phyloP scores from a whole-genome alignment of 176 grass and related monocot species.

The Musa schizocarpa region DNA sequence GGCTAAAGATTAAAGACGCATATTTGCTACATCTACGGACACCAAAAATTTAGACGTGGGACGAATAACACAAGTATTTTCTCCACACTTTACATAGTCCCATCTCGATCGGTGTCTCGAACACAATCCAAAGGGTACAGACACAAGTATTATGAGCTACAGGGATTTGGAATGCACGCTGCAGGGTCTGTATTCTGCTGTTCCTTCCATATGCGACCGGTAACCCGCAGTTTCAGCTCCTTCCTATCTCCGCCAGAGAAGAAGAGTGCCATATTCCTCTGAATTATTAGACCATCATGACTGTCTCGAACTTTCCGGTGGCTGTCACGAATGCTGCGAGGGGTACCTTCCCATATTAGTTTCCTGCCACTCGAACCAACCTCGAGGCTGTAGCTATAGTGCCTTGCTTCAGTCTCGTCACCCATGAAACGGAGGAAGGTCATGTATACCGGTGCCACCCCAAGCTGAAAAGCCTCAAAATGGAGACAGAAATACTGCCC shows the following conservation, averaged over 20 bases:
- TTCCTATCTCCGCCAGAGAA: slow-evolving; percentile 34
- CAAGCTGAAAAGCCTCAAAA: too few relatives aligned
- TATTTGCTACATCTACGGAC: too few relatives aligned
- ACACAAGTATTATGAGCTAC: not conserved
- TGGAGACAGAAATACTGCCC: slow-evolving; percentile 24
- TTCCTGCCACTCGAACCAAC: slow-evolving; percentile 43
- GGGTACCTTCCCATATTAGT: too few relatives aligned
- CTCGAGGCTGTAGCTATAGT: slow-evolving; percentile 78
- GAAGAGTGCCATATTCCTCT: slow-evolving; percentile 32
- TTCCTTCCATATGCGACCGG: slow-evolving; percentile 82
- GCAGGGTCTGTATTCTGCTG: slow-evolving; percentile 50
- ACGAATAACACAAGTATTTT: too few relatives aligned
- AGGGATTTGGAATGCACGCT: slow-evolving; percentile 68
- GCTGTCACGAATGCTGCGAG: too few relatives aligned
- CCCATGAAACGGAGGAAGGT: slow-evolving; percentile 52
- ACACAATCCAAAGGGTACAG: too few relatives aligned
- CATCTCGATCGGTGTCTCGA: too few relatives aligned
- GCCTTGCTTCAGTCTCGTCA: slow-evolving; percentile 61
- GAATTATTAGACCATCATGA: slow-evolving; percentile 82
- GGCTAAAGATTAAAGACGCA: too few relatives aligned
- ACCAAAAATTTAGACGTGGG: too few relatives aligned
- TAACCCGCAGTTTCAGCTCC: slow-evolving; percentile 77
- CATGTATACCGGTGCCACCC: too few relatives aligned
- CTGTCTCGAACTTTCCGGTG: slow-evolving; percentile 9
- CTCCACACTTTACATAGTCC: too few relatives aligned